Conservation (phyloP, 495 filamentous ascomycete genomes). For the Penicillium mononematosum region DNA sequence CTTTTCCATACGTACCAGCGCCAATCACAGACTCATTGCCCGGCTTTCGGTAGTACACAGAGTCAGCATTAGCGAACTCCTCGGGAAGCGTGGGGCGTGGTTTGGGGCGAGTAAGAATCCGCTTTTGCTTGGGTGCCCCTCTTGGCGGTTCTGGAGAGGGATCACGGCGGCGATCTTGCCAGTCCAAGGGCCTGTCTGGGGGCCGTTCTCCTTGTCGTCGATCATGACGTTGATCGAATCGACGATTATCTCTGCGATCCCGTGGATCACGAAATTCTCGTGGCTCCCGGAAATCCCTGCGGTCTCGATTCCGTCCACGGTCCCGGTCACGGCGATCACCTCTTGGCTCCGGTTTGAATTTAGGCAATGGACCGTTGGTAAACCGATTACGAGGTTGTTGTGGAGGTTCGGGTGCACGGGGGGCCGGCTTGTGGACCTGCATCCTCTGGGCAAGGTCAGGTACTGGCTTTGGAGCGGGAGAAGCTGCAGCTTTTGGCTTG, state of each 20-base stretch:
- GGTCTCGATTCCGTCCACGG: constrained; percentile 43
- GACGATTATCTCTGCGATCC: constrained; percentile 32
- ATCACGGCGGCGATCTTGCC: constrained; percentile 44
- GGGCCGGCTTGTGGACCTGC: constrained; percentile 52
- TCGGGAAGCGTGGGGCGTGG: constrained; percentile 64
- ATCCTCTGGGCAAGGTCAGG: constrained; percentile 68
- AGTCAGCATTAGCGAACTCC: constrained; percentile 74
- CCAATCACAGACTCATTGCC: constrained; percentile 94
- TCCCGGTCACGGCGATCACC: constrained; percentile 46
- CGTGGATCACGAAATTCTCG: constrained; percentile 46
- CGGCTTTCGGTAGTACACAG: constrained; percentile 87
- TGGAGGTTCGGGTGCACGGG: constrained; percentile 35
- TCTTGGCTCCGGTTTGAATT: constrained; percentile 44
- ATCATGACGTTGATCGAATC: constrained; percentile 40
- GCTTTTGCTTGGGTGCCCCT: constrained; percentile 56
- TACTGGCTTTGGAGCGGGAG: constrained; percentile 62
- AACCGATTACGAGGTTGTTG: constrained; percentile 38
- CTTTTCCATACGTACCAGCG: constrained; percentile 93
- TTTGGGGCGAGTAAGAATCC: constrained; percentile 68
- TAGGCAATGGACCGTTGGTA: constrained; percentile 40
- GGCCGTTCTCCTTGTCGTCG: constrained; percentile 39
- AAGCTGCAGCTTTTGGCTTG: constrained; percentile 65
- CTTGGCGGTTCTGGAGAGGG: constrained; percentile 27
- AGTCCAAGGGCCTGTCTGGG: constrained; percentile 24
- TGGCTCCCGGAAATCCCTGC: constrained; percentile 51